Evolutionary conservation across 2,329 filamentous ascomycete species (phyloP).

Genomic region (Fusarium sp.): DNA sequence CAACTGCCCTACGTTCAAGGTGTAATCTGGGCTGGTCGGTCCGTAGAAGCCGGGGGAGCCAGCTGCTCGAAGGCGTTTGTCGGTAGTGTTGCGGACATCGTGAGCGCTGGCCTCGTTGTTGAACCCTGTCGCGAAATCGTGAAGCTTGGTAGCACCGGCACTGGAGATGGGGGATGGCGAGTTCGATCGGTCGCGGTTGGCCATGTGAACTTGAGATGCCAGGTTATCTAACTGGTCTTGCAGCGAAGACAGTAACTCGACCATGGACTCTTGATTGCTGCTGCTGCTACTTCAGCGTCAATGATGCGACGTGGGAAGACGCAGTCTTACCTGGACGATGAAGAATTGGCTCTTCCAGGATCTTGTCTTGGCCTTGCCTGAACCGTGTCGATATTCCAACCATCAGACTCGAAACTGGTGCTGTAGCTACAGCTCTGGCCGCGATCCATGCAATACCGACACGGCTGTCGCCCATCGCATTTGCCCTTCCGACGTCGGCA

Average conservation of each 20-base stretch:
- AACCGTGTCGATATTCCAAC: neutral
- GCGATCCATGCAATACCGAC: slow-evolving; percentile 28
- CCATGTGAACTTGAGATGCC: slow-evolving; percentile 15
- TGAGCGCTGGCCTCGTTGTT: neutral
- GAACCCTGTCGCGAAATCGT: neutral
- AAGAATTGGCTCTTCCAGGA: neutral
- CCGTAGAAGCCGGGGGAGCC: slow-evolving; percentile 35
- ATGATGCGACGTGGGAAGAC: neutral
- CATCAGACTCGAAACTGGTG: neutral
- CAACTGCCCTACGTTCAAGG: slow-evolving; percentile 40
- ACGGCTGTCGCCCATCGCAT: slow-evolving; percentile 39
- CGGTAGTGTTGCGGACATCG: neutral
- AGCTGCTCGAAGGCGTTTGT: neutral
- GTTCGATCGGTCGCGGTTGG: neutral
- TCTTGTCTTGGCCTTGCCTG: neutral
- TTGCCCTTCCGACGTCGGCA: slow-evolving; percentile 41
- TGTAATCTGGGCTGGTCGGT: slow-evolving; percentile 45
- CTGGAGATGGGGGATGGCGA: slow-evolving; percentile 11
- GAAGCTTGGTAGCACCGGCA: neutral
- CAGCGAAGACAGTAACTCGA: slow-evolving; percentile 22
- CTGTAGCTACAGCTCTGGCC: slow-evolving; percentile 27
- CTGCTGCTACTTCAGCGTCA: neutral
- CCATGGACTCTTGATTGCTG: slow-evolving; percentile 16
- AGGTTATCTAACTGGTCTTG: slow-evolving; percentile 25
- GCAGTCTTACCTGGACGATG: neutral